A percentile compares a stretch with the other conserved stretches of the same genome.
phyloP scores from a whole-genome alignment of 2,329 filamentous ascomycete genomes.

The Fusarium coffeatum region DNA sequence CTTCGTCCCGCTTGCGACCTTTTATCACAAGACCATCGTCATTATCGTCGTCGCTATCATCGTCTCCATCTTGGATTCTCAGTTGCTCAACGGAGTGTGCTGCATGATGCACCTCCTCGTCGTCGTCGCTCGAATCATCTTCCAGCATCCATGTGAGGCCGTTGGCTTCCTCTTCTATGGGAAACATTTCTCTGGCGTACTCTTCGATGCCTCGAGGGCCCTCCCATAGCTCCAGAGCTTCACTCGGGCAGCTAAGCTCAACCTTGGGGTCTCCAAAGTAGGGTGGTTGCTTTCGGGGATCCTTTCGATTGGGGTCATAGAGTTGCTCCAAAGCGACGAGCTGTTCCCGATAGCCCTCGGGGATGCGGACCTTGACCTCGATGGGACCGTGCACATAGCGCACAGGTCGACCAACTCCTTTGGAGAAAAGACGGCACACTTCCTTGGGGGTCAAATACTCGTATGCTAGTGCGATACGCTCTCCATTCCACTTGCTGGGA shows the following conservation, averaged over 20 bases:
- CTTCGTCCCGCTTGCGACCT: conserved; percentile 66
- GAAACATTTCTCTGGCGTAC: conserved; percentile 94
- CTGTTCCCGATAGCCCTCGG: conserved; percentile 88
- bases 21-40: conserved; percentile 70
- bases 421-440: conserved; percentile 82
- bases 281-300: conserved; percentile 68
- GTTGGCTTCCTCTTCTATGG: conserved; percentile 93
- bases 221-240: conserved; percentile 88
- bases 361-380: conserved; percentile 86
- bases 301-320: conserved; percentile 62
- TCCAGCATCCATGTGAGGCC: conserved; percentile 91
- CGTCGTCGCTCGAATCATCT: conserved; percentile 58
- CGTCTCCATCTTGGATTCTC: conserved; percentile 56
- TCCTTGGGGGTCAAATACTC: conserved; percentile 87
- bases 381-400: conserved; percentile 83
- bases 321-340: conserved; percentile 76
- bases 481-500: conserved; percentile 81
- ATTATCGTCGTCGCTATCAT: conserved; percentile 63
- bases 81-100: conserved; percentile 54
- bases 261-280: conserved; percentile 71
- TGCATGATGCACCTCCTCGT: conserved; percentile 52
- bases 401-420: conserved; percentile 81
- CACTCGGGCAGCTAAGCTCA: conserved; percentile 74
- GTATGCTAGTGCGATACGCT: conserved; percentile 87
- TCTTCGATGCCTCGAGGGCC: conserved; percentile 91